Conservation (phyloP, 1,284 basidiomycete genomes). For the Takashimella koratensis region DNA sequence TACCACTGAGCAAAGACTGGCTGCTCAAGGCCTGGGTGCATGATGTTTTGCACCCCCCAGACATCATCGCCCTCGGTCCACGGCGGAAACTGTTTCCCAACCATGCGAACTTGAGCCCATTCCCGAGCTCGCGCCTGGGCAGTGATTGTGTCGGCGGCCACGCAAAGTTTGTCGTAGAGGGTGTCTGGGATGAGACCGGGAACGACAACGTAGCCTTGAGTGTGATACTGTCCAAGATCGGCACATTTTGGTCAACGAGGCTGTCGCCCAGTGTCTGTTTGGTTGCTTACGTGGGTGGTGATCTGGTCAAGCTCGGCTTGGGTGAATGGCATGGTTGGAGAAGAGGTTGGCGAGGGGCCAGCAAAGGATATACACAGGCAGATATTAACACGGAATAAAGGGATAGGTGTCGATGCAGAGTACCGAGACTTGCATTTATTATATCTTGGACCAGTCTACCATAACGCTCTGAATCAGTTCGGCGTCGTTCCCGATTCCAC, state of each 20-base stretch:
- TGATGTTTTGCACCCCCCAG: conserved; percentile 76
- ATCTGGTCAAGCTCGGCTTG: conserved; percentile 18
- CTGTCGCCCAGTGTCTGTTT: not conserved
- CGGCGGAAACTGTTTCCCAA: conserved; percentile 79
- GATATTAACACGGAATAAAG: too few relatives aligned
- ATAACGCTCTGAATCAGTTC: too few relatives aligned
- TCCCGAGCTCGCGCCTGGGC: conserved; percentile 58
- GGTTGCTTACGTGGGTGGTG: conserved; percentile 13
- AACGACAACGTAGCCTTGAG: conserved; percentile 70
- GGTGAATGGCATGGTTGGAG: conserved; percentile 14
- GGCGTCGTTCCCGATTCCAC: too few relatives aligned
- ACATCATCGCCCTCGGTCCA: conserved; percentile 60
- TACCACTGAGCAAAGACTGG: conserved; percentile 65
- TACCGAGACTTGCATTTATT: too few relatives aligned
- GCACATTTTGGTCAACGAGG: not conserved
- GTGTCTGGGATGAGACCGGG: conserved; percentile 56
- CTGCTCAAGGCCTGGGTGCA: conserved; percentile 68
- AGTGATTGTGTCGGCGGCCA: conserved; percentile 58
- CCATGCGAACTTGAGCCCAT: conserved; percentile 68
- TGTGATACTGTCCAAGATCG: conserved; percentile 52
- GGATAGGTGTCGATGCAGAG: too few relatives aligned
- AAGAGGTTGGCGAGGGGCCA: not conserved
- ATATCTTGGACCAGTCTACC: too few relatives aligned
- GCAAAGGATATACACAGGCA: too few relatives aligned
- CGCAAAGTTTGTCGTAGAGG: conserved; percentile 52